Percentiles rank a stretch among this genome's conserved stretches.
phyloP scores from a whole-genome alignment of 2,329 filamentous ascomycete genomes.

The Talaromyces sp. region DNA sequence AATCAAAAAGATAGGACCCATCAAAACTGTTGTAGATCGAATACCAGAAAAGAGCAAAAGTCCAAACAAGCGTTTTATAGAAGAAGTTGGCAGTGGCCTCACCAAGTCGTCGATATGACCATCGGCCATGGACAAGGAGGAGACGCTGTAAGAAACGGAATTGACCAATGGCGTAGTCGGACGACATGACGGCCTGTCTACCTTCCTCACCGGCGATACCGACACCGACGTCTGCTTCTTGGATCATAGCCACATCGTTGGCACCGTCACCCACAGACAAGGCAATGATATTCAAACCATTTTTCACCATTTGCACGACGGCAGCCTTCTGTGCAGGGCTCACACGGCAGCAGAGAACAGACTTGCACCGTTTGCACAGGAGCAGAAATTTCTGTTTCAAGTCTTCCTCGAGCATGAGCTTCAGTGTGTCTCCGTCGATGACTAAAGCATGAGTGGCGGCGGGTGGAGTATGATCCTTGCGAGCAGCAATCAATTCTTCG shows the following conservation, averaged over 20 bases:
- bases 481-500: constrained; percentile 74
- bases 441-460: constrained; percentile 85
- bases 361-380: constrained; percentile 94
- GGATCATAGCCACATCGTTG: constrained; percentile 97
- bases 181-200: constrained; percentile 90
- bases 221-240: constrained; percentile 93
- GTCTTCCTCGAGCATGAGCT: constrained; percentile 75
- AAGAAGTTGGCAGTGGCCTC: constrained; percentile 99
- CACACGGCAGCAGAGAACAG: constrained; percentile 94
- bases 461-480: constrained; percentile 79
- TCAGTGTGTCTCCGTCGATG: constrained; percentile 90
- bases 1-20: constrained; percentile 94
- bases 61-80: constrained; percentile 99
- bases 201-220: constrained; percentile 93
- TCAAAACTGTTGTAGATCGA: constrained; percentile 95
- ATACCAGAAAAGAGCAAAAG: constrained; percentile 94
- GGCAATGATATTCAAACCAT: constrained; percentile 92
- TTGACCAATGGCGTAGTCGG: constrained; percentile 91
- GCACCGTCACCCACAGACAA: constrained; percentile 89
- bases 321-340: constrained; percentile 95
- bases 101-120: constrained; percentile 91
- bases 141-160: constrained; percentile 84
- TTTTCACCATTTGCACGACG: constrained; percentile 95
- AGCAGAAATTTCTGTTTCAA: constrained; percentile 90
- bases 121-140: constrained; percentile 84